These are phyloP conservation scores for Populus pruinosa DNA, from an alignment of 345 rosid species.

Conservation along the genomic window DNA sequence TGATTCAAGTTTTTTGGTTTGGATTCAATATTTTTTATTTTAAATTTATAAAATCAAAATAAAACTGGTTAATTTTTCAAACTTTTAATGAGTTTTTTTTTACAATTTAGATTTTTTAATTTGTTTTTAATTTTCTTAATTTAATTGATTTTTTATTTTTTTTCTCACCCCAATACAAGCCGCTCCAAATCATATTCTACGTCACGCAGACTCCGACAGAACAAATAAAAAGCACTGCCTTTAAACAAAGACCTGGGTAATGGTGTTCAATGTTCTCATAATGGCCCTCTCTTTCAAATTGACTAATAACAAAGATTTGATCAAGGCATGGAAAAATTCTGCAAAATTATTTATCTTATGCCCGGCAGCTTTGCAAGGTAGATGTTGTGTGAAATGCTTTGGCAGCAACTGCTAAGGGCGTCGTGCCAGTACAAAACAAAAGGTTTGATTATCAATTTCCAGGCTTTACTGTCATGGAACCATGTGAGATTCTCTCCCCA, in stretches of 20 bases:
- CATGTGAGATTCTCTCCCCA: slow-evolving; percentile 14
- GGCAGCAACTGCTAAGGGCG: neutral
- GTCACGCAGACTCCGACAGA: neutral
- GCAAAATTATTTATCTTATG: neutral
- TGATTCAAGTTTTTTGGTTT: too few species aligned
- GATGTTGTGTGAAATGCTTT: neutral
- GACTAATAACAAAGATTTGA: neutral
- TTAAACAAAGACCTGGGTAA: slow-evolving; percentile 8
- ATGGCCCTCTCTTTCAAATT: neutral
- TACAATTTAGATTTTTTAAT: too few species aligned
- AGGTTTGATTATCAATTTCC: neutral
- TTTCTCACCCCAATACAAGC: neutral
- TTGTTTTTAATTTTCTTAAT: too few species aligned
- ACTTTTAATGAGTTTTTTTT: too few species aligned
- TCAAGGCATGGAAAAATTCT: neutral
- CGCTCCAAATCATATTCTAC: slow-evolving; percentile 3
- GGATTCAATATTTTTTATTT: too few species aligned
- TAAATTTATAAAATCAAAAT: too few species aligned
- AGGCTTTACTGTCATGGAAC: slow-evolving; percentile 18
- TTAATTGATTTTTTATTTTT: too few species aligned
- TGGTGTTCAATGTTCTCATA: slow-evolving; percentile 1
- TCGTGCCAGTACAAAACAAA: neutral
- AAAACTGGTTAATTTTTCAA: too few species aligned
- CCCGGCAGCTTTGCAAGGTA: neutral
- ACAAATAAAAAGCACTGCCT: neutral